Conservation (phyloP, 1,284 basidiomycete species). For the Kalmanozyma brasiliensis region DNA sequence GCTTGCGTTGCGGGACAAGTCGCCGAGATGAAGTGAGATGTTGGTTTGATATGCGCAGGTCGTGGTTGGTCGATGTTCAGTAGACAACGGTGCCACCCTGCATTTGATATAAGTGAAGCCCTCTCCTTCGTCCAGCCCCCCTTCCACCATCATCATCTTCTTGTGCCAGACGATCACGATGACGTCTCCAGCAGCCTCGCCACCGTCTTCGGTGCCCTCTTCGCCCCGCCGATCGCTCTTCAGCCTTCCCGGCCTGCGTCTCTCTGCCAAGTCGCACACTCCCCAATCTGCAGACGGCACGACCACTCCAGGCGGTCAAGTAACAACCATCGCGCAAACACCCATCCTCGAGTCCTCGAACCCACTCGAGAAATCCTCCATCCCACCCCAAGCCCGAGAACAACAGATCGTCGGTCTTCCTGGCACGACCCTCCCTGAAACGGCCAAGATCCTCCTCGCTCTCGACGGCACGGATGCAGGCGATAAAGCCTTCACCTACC, state of each 20-base stretch:
- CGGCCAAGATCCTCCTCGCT: constrained; percentile 60
- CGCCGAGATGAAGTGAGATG: too few relatives aligned
- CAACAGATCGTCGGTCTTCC: constrained; percentile 63
- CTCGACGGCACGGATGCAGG: constrained; percentile 65
- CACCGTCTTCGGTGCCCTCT: constrained; percentile 41
- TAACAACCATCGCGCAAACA: constrained; percentile 60
- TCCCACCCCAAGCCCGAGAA: constrained; percentile 61
- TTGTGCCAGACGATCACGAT: constrained; percentile 2
- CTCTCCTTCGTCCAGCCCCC: background rate
- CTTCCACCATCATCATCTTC: constrained; percentile 2
- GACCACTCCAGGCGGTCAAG: constrained; percentile 32
- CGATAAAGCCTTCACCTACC: constrained; percentile 61
- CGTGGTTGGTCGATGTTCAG: too few relatives aligned
- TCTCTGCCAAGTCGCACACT: constrained; percentile 22
- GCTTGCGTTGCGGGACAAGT: too few relatives aligned
- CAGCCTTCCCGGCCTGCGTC: constrained; percentile 24
- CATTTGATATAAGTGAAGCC: constrained; percentile 4
- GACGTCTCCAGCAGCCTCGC: constrained; percentile 41
- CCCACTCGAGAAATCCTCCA: constrained; percentile 58
- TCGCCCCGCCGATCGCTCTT: constrained; percentile 39
- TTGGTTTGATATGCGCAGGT: too few relatives aligned
- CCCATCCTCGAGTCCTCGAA: constrained; percentile 63
- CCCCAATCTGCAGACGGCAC: constrained; percentile 24
- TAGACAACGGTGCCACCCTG: too few relatives aligned
- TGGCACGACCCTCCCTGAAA: constrained; percentile 43